These are phyloP conservation scores for Colletotrichum chlorophyti DNA, from an alignment of 2,329 filamentous ascomycete genomes.

Conservation along the genomic window DNA sequence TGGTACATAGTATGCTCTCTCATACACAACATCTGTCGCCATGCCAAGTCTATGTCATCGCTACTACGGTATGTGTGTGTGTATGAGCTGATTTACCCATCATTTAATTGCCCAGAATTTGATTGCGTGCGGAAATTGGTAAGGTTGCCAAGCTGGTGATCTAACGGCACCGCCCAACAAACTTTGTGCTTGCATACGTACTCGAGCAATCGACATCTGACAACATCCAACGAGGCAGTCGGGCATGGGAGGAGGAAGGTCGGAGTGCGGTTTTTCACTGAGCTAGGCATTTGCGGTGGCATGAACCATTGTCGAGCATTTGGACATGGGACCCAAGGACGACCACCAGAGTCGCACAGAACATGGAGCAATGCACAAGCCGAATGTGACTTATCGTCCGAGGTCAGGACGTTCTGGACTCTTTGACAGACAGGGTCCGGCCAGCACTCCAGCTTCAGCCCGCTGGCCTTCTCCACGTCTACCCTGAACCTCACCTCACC, in stretches of 20 bases:
- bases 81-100: not conserved
- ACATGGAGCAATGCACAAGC: slow-evolving; percentile 12
- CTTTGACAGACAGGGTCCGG: slow-evolving; percentile 8
- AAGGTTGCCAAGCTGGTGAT: slow-evolving; percentile 8
- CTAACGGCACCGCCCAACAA: slow-evolving; percentile 19
- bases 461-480: not conserved
- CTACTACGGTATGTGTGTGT: no score
- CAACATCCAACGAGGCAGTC: no score
- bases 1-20: no score
- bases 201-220: no score
- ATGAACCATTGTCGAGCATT: not conserved
- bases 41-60: no score
- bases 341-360: slow-evolving; percentile 10
- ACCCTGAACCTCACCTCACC: no score
- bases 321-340: not conserved
- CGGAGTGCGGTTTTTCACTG: no score
- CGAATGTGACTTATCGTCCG: slow-evolving; percentile 15
- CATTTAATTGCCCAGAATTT: no score
- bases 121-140: slow-evolving; percentile 15
- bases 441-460: not conserved
- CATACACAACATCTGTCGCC: no score
- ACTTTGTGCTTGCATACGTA: slow-evolving; percentile 25
- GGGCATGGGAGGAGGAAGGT: no score
- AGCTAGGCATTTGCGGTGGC: not conserved
- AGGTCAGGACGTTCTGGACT: slow-evolving; percentile 17